These are phyloP conservation scores for Hypoxylon sp. DNA, from an alignment of 2,329 filamentous ascomycete species.

Conservation along the genomic window DNA sequence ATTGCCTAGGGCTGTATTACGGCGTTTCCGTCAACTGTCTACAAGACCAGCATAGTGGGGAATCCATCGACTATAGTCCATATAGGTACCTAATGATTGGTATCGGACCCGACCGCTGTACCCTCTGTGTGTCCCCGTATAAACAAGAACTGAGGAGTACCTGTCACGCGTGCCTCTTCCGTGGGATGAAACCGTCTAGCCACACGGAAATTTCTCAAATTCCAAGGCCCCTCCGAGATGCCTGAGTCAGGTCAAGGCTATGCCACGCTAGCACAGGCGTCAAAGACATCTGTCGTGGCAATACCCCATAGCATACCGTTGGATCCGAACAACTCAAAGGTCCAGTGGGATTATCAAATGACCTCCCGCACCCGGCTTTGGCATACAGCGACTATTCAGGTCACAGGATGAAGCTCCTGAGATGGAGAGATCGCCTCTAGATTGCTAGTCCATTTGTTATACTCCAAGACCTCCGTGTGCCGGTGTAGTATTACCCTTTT, in stretches of 20 bases:
- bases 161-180: constrained; percentile 24
- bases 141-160: constrained; percentile 8
- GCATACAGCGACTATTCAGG: neutral
- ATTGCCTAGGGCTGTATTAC: constrained; percentile 1
- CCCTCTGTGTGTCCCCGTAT: constrained; percentile 4
- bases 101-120: neutral
- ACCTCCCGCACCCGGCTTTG: neutral
- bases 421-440: neutral
- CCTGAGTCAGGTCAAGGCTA: constrained; percentile 12
- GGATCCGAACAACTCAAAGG: constrained; percentile 2
- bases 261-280: neutral
- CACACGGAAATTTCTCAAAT: constrained; percentile 3
- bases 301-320: constrained; percentile 5
- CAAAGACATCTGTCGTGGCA: constrained; percentile 10
- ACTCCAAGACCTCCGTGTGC: neutral
- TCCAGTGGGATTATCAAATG: neutral
- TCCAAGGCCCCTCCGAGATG: constrained; percentile 13
- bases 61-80: constrained; percentile 14
- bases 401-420: constrained; percentile 1
- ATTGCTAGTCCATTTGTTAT: constrained; percentile 1
- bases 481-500: constrained; percentile 8
- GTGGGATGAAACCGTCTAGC: constrained; percentile 24
- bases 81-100: neutral
- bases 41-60: constrained; percentile 5
- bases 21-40: constrained; percentile 9